Base-by-base conservation (phyloP, 345 rosid genomes). In the Sisymbrium altissimum region DNA sequence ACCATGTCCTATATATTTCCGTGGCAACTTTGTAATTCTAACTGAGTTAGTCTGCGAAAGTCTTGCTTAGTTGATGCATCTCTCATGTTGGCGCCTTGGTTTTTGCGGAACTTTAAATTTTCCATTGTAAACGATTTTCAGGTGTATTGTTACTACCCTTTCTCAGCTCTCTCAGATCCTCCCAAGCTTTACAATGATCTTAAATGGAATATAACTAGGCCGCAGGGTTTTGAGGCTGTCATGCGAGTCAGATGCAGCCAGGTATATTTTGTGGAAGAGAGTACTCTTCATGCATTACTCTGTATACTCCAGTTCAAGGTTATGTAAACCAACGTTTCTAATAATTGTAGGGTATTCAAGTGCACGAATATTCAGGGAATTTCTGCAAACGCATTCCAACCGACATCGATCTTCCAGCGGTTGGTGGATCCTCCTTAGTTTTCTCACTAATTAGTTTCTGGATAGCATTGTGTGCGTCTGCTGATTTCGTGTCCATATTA, bases 151-250 rank as follows among this genome's bases (percentile, higher is more conserved):
- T 95, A 92, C 81, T 81, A 83, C 71, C 97, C 98, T 50, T 95
- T 95, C 84, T 72, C 76, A 41, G 97, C 91, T 40, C 68, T 95
- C 53, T 84, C 92, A 68, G 98, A 91, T 85, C 84, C 92, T 41
- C 89, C 93, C 63, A 94, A 91, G 90, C 90, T 94, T 53, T 94
- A 86, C 83, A 94, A 89, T 70, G 98, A 94, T 84, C 95, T 89
- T 53, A 89, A 93, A 79, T 94, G 98, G 98, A 94, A 94, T 82
- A 80, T 94, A 72, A 87, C 92, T 39, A 87, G 97, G 87, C 97
- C 98, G 53, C 98, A 94, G 81, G 96, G 98, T 65, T 91, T 85
- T 84, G 98, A 94, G 86, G 93, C 97, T 49, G 97, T 94, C 64
- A 91, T 94, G 97, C 88, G 97, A 64, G 97, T 92, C 76, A 83